Base-by-base conservation (phyloP, 345 rosid species). In the Reutealis trisperma region DNA sequence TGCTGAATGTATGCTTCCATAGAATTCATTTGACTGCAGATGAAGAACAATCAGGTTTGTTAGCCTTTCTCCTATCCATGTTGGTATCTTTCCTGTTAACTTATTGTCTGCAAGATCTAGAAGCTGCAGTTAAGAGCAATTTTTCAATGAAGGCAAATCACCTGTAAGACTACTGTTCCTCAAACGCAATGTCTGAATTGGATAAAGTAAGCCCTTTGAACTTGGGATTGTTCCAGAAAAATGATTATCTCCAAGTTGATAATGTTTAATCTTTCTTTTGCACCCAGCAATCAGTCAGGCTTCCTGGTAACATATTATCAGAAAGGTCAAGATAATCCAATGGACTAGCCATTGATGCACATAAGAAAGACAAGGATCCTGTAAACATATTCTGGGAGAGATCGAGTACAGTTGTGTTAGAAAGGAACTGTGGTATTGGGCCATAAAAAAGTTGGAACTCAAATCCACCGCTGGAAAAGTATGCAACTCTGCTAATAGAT, bases 241-340 rank as follows among this genome's bases (percentile, higher is more conserved):
- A 30, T 15, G 8, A 9, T 71, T 71, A 21, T 32, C 8, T 24
- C 74, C 47, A 71, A 10, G 16, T 57, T 71, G 25, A 71, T 45
- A 34, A 57, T 12, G 0, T 5, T 14, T 18, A 71, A 37, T 10
- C 0, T 57, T 21, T 14, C 8, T n/a, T 25, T 14, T 57, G 63
- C 0, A 8, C 11, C 63, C 45, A 57, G 18, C 74, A 71, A 71
- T 71, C 49, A 30, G 63, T 41, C 18, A 71, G 63, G 22, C 54
- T 9, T 19, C 74, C 74, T 6, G 74, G 57, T 21, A 71, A 47
- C 1, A 34, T 4, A 37, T 71, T 71, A 16, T 55, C 6, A 4
- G 63, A 71, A 71, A 71, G 63, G 63, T 71, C 63, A 34, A 71
- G 27, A 32, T 15, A 71, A 6, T 8, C 25, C 49, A 70, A 54